These are phyloP conservation scores for Perkinsus olseni DNA, from an alignment of 169 alveolate genomes.

Conservation along the genomic window DNA sequence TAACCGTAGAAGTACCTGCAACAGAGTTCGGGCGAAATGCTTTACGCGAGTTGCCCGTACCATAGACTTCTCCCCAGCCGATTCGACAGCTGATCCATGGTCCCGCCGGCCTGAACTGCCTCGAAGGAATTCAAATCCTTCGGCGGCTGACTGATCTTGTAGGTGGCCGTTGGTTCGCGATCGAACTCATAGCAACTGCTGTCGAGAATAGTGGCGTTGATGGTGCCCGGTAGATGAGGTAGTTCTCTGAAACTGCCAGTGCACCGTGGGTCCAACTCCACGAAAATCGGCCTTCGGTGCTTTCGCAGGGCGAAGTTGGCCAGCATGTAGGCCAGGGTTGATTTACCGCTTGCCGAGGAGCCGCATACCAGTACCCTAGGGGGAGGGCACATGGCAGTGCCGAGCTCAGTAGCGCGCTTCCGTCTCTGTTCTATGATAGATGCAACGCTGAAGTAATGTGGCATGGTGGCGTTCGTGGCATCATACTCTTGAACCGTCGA, in stretches of 20 bases:
- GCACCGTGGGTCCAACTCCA: conserved; percentile 34
- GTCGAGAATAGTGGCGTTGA: conserved; percentile 29
- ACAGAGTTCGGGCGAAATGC: background rate
- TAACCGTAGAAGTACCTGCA: background rate
- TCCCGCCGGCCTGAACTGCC: background rate
- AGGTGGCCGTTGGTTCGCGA: background rate
- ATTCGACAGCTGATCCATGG: background rate
- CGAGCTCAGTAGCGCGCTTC: conserved; percentile 23
- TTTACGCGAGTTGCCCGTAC: background rate
- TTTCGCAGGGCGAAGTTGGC: conserved; percentile 34
- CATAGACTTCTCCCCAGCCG: background rate
- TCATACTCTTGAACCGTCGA: conserved; percentile 29
- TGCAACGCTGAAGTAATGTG: conserved; percentile 31
- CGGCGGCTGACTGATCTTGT: background rate
- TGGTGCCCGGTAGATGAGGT: conserved; percentile 32
- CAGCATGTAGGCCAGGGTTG: conserved; percentile 29
- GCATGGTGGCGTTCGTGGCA: conserved; percentile 29
- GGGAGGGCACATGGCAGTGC: conserved; percentile 11
- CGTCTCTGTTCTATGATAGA: conserved; percentile 28
- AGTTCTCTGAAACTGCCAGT: conserved; percentile 26
- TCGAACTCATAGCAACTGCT: background rate
- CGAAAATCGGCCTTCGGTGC: conserved; percentile 21
- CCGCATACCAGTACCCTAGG: conserved; percentile 35
- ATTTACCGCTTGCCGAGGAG: conserved; percentile 33
- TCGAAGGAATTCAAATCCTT: background rate